phyloP scores from a whole-genome alignment of 495 filamentous ascomycete species.

The Aspergillus heteromorphus region DNA sequence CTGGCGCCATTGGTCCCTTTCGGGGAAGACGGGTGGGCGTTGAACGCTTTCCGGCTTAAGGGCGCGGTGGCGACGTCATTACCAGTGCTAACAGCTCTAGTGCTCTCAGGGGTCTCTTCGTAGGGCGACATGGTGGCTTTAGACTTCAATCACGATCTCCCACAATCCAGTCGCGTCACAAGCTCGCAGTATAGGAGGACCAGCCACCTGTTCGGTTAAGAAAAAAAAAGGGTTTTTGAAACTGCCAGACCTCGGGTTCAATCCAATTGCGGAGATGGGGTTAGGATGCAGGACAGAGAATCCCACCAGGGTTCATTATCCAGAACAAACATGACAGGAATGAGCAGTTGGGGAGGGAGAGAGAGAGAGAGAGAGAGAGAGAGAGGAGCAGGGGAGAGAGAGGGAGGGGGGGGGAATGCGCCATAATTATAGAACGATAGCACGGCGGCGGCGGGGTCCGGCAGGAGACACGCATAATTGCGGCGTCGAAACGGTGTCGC shows the following conservation, averaged over 20 bases:
- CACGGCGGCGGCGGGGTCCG: neutral
- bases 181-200: neutral
- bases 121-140: neutral
- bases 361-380: neutral
- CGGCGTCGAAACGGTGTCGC: neutral
- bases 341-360: neutral
- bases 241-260: neutral
- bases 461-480: neutral
- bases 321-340: neutral
- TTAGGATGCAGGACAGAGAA: neutral
- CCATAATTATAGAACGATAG: neutral
- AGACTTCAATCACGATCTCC: neutral
- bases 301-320: neutral
- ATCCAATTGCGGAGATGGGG: neutral
- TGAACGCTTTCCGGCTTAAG: constrained; percentile 2
- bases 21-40: neutral
- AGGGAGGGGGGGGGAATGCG: neutral
- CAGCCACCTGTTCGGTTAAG: neutral
- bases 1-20: constrained; percentile 2
- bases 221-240: too few species aligned
- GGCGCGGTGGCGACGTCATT: neutral
- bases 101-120: neutral
- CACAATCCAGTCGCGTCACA: neutral
- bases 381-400: neutral
- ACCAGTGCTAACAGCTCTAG: neutral